Evolutionary conservation across 768 basidiomycete genomes (phyloP).

Genomic region (Roridomyces roridus): DNA sequence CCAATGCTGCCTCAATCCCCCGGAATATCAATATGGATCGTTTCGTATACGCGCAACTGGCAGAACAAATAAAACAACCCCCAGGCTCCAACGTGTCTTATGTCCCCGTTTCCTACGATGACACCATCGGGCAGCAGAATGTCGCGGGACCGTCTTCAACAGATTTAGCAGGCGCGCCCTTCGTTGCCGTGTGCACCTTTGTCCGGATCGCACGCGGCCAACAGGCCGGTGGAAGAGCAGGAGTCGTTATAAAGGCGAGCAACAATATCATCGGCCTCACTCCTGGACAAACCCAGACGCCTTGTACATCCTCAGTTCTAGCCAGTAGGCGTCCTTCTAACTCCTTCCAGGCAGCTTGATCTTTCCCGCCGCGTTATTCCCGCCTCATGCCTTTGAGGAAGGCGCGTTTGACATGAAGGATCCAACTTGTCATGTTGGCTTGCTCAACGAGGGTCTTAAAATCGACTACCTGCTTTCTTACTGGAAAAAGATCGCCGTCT

Average conservation of each 20-base stretch:
- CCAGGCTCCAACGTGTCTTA: background rate
- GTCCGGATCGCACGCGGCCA: background rate
- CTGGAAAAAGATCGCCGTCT: slow-evolving; percentile 5
- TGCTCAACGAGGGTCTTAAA: background rate
- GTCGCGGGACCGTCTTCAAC: background rate
- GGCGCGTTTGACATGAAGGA: background rate
- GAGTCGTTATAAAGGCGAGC: background rate
- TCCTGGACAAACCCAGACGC: background rate
- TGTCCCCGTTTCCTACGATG: slow-evolving; percentile 1
- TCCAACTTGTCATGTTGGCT: slow-evolving; percentile 1
- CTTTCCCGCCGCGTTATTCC: background rate
- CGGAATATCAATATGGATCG: background rate
- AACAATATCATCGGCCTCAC: background rate
- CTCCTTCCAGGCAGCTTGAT: slow-evolving; percentile 2
- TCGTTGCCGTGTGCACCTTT: slow-evolving; percentile 3
- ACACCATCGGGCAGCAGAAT: background rate
- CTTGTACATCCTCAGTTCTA: background rate
- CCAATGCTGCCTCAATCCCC: background rate
- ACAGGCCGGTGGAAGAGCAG: background rate
- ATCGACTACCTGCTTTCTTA: slow-evolving; percentile 12
- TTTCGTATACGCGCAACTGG: slow-evolving; percentile 1
- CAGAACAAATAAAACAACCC: background rate
- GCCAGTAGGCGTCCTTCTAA: background rate
- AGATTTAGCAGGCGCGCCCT: slow-evolving; percentile 1
- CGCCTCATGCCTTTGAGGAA: background rate